A percentile compares a stretch with the other conserved stretches of the same genome.
phyloP scores from a whole-genome alignment of 441 rosid species.

The Eruca vesicaria region DNA sequence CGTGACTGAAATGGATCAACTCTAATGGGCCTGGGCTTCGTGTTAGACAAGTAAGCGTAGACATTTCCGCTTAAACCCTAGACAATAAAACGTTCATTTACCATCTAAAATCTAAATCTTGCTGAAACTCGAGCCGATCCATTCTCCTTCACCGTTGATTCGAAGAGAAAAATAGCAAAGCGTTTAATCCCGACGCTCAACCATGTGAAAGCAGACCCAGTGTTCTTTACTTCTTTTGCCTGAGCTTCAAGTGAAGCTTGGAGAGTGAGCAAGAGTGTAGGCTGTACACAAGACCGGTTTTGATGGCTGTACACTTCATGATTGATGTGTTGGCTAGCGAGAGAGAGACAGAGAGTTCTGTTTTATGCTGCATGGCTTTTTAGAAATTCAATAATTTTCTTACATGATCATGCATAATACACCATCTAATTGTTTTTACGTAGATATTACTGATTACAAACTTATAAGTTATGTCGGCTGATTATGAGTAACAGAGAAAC shows the following conservation, averaged over 20 bases:
- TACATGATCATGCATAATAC: background rate
- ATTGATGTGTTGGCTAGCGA: background rate
- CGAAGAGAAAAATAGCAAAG: no score
- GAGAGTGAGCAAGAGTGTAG: background rate
- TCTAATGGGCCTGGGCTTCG: background rate
- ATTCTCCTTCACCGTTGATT: no score
- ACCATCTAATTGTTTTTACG: background rate
- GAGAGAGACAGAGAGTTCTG: background rate
- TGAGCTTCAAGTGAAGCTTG: background rate
- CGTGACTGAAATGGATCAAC: background rate
- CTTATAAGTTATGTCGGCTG: constrained; percentile 35
- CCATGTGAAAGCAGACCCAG: no score
- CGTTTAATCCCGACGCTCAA: no score
- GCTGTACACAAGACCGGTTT: no score
- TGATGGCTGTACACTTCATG: background rate
- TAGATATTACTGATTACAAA: constrained; percentile 13
- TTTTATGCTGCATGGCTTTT: background rate
- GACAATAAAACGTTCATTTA: no score
- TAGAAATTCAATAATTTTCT: background rate
- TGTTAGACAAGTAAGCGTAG: background rate
- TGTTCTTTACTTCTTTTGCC: no score
- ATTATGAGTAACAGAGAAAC: constrained; percentile 28
- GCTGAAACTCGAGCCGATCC: no score
- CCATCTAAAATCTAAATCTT: background rate
- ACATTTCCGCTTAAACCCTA: background rate